Evolutionary conservation across 352 stramenopile genomes (phyloP), one percentile per base, ranked within the genome.

Genomic region (Pythium brachiatum): DNA sequence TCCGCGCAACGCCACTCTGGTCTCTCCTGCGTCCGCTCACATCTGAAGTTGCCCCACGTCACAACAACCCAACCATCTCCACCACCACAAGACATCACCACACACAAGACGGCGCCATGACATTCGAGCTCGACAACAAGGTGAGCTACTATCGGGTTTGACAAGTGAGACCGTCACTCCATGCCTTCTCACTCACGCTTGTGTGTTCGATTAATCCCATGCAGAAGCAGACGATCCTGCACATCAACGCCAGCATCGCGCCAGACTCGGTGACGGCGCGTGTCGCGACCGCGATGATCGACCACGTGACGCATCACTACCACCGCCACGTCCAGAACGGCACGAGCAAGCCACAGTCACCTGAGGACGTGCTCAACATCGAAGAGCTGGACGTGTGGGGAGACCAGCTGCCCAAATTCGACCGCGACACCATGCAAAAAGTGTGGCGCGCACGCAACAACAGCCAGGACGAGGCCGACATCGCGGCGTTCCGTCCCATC

Each of bases 191-290:
- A 3, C 15, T 0, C n/a, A 29, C 26, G 27, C 36, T 23, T n/a
- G 48, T 34, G 29, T 5, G 5, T 39, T 34, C 29, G 15, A n/a
- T 55, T 11, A 15, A 31, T 0, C 26, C 26, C 57, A 9, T 46
- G 9, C 65, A 86, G 69, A 88, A 90, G 63, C 81, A 88, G 48
- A 90, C 75, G n/a, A 73, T 92, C 20, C 61, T 92, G 52, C 83
- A 92, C 70, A 85, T 90, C 71, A 90, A 92, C 53, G 74, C 77
- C 2, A 92, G 80, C 68, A 83, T 92, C 71, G 85, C 83, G 57
- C 75, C 74, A 29, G 79, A 85, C 60, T 92, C 83, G 38, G 75
- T 90, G 36, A 90, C 83, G 16, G 77, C 83, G 13, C 77, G 77
- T 20, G 80, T 92, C 57, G 81, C 80, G 5, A 82, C 69, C 26